Evolutionary conservation across 805 yeast genomes (phyloP).

Genomic region (Metschnikowia arizonensis): DNA sequence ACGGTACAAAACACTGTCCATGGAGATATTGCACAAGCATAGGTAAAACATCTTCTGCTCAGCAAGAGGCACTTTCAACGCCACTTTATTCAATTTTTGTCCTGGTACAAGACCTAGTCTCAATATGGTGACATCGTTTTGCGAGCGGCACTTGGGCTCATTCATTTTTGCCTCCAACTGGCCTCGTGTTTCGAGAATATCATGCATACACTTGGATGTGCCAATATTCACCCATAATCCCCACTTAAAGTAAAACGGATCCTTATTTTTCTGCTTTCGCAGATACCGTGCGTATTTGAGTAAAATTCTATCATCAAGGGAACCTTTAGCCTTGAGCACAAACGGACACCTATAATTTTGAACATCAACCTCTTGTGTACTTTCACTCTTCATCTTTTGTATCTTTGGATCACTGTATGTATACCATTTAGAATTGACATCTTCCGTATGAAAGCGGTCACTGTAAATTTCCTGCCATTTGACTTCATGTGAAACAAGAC

Average conservation of each 20-base stretch:
- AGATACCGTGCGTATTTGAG: slow-evolving; percentile 4
- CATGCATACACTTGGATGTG: not conserved
- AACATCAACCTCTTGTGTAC: not conserved
- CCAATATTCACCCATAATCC: slow-evolving; percentile 8
- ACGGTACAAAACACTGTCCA: not conserved
- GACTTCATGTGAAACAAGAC: not conserved
- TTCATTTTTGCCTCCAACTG: slow-evolving; percentile 3
- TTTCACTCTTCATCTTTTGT: not conserved
- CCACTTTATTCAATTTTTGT: slow-evolving; percentile 6
- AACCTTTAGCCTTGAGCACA: not conserved
- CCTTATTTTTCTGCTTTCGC: not conserved
- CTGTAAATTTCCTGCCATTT: not conserved
- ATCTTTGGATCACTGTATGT: not conserved
- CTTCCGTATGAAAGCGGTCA: not conserved
- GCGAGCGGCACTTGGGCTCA: not conserved
- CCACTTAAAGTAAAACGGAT: slow-evolving; percentile 10
- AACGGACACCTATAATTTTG: not conserved
- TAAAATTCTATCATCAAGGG: slow-evolving; percentile 3
- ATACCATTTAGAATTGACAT: not conserved
- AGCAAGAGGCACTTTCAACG: slow-evolving; percentile 4
- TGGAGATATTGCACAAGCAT: slow-evolving; percentile 1
- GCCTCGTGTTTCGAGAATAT: slow-evolving; percentile 6
- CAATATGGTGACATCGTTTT: not conserved
- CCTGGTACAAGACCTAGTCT: slow-evolving; percentile 7
- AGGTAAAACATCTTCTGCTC: slow-evolving; percentile 4